Evolutionary conservation across 2,329 filamentous ascomycete species (phyloP).

Genomic region (Penicillium italicum): DNA sequence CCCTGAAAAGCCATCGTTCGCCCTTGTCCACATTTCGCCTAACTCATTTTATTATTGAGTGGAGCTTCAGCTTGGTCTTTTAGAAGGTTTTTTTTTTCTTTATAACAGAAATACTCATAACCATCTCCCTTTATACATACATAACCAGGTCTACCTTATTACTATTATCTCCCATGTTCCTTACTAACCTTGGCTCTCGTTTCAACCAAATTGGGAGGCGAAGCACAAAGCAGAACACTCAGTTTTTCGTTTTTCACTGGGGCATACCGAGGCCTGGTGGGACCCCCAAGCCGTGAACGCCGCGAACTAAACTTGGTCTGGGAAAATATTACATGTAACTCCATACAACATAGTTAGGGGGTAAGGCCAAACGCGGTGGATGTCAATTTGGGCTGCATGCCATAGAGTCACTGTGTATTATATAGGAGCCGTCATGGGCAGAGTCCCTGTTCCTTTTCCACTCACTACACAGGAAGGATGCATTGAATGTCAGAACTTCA

Average conservation of each 20-base stretch:
- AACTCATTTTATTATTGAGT: neutral
- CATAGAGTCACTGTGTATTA: neutral
- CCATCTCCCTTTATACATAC: neutral
- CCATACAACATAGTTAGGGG: neutral
- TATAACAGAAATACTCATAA: neutral
- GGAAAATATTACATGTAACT: neutral
- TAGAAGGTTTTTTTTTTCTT: neutral
- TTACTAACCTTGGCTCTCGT: neutral
- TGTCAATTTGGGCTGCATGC: neutral
- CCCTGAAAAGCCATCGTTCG: neutral
- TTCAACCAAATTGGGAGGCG: neutral
- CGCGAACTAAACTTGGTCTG: neutral
- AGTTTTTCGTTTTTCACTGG: neutral
- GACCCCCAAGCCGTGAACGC: neutral
- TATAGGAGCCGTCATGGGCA: no score
- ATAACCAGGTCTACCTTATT: no score
- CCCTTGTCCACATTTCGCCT: slow-evolving; percentile 6
- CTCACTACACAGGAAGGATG: neutral
- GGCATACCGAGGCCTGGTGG: slow-evolving; percentile 2
- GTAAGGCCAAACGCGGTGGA: neutral
- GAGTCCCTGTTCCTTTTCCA: neutral
- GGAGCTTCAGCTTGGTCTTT: slow-evolving; percentile 1
- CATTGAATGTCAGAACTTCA: neutral
- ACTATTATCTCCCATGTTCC: neutral
- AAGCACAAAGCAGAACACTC: neutral